Conservation (phyloP, 768 basidiomycete genomes). For the Hysterangium stoloniferum region DNA sequence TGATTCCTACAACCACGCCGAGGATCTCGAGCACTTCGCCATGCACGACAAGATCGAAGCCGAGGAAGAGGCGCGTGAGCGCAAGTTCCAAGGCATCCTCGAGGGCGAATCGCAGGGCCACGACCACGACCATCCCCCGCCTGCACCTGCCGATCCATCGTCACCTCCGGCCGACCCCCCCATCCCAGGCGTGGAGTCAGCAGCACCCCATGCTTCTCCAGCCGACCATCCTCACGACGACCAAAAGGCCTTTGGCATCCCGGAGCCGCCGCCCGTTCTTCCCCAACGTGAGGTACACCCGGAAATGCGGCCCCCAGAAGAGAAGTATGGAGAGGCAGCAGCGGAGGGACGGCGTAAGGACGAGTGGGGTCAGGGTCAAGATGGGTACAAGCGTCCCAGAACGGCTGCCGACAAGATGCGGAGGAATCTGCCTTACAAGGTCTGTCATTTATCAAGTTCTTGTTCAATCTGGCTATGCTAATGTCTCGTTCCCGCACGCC, state of each 20-base stretch:
- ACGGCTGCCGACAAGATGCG: conserved; percentile 72
- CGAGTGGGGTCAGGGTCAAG: conserved; percentile 66
- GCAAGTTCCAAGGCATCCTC: conserved; percentile 73
- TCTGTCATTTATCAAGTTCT: conserved; percentile 25
- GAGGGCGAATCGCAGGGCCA: conserved; percentile 55
- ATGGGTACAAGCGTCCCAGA: conserved; percentile 65
- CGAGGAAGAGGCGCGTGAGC: conserved; percentile 77
- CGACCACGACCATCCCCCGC: conserved; percentile 18
- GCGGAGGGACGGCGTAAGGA: conserved; percentile 45
- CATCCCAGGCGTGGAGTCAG: conserved; percentile 15
- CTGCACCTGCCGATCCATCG: conserved; percentile 16
- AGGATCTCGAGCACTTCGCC: conserved; percentile 87
- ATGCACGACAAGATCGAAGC: conserved; percentile 82
- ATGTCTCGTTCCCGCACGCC: conserved; percentile 47
- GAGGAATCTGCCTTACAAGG: conserved; percentile 86
- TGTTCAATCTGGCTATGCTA: conserved; percentile 12
- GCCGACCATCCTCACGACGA: conserved; percentile 30
- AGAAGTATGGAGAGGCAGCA: conserved; percentile 50
- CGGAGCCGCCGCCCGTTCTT: conserved; percentile 17
- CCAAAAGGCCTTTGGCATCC: conserved; percentile 20
- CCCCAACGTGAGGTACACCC: conserved; percentile 44
- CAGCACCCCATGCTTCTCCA: neutral
- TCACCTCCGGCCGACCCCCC: conserved; percentile 18
- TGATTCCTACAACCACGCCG: conserved; percentile 88
- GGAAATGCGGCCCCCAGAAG: conserved; percentile 60